Evolutionary conservation across 176 grass and related monocot species (phyloP).

Genomic region (Musa itinerans): DNA sequence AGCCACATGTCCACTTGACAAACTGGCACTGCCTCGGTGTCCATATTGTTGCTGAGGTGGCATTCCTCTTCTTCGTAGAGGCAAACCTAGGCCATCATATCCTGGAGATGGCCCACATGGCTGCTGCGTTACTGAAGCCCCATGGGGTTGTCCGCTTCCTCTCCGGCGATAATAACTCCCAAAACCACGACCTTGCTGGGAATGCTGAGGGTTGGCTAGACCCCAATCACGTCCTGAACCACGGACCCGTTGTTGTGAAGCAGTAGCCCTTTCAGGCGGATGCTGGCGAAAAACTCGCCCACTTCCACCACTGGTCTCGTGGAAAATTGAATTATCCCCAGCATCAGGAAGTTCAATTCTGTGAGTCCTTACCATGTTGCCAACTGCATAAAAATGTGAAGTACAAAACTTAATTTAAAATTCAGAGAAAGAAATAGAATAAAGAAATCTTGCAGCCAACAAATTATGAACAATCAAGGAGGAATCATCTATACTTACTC

Average conservation of each 20-base stretch:
- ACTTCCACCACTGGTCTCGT: constrained; percentile 27
- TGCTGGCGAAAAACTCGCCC: not conserved
- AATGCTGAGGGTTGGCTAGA: not conserved
- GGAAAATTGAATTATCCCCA: constrained; percentile 24
- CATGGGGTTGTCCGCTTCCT: constrained; percentile 19
- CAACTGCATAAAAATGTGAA: not conserved
- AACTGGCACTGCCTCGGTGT: constrained; percentile 13
- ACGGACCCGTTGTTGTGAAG: not conserved
- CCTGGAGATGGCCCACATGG: constrained; percentile 19
- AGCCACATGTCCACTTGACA: constrained; percentile 20
- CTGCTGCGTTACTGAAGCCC: constrained; percentile 12
- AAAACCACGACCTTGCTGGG: constrained; percentile 19
- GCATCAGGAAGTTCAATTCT: constrained; percentile 22
- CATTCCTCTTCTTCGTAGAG: constrained; percentile 20
- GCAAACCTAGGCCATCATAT: constrained; percentile 1
- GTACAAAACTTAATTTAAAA: too few relatives aligned
- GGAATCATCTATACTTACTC: too few relatives aligned
- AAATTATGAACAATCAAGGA: too few relatives aligned
- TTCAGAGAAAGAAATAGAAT: too few relatives aligned
- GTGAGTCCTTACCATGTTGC: constrained; percentile 36
- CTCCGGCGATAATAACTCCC: constrained; percentile 26
- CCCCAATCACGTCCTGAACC: constrained; percentile 18
- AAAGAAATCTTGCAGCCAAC: too few relatives aligned
- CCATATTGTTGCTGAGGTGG: constrained; percentile 23
- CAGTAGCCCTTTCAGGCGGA: not conserved